These are phyloP conservation scores for Marasmius fiardii DNA, from an alignment of 1,284 basidiomycete species.

Conservation along the genomic window DNA sequence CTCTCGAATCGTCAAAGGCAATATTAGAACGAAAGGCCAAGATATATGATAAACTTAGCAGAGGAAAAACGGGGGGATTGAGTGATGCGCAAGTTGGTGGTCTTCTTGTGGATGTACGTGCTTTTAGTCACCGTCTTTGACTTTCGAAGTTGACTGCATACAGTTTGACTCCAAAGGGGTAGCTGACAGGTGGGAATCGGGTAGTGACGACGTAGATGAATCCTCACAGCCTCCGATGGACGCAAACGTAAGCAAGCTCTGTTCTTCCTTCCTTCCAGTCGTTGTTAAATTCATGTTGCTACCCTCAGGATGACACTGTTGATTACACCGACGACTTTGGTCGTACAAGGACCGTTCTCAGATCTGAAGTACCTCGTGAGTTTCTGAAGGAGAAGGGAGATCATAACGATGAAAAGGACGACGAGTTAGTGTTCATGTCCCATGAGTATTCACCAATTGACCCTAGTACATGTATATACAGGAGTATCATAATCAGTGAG, in stretches of 20 bases:
- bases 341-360: constrained; percentile 59
- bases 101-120: constrained; percentile 80
- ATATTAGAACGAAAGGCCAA: constrained; percentile 77
- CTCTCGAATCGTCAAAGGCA: constrained; percentile 63
- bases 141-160: background rate
- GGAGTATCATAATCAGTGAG: constrained; percentile 57
- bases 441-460: constrained; percentile 3
- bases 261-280: constrained; percentile 12
- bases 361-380: constrained; percentile 77
- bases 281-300: constrained; percentile 6
- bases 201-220: constrained; percentile 75
- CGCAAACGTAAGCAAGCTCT: constrained; percentile 37
- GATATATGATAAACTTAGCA: constrained; percentile 77
- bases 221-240: constrained; percentile 44
- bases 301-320: constrained; percentile 60
- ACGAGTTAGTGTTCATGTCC: constrained; percentile 14
- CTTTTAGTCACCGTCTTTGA: constrained; percentile 4
- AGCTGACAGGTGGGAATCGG: constrained; percentile 53
- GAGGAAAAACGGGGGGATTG: constrained; percentile 80
- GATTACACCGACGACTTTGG: constrained; percentile 90
- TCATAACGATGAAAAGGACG: constrained; percentile 56
- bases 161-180: constrained; percentile 73
- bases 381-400: constrained; percentile 38
- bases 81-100: constrained; percentile 74
- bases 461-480: constrained; percentile 28